These are phyloP conservation scores for Globisporangium lucens DNA, from an alignment of 352 stramenopile species.

Conservation along the genomic window DNA sequence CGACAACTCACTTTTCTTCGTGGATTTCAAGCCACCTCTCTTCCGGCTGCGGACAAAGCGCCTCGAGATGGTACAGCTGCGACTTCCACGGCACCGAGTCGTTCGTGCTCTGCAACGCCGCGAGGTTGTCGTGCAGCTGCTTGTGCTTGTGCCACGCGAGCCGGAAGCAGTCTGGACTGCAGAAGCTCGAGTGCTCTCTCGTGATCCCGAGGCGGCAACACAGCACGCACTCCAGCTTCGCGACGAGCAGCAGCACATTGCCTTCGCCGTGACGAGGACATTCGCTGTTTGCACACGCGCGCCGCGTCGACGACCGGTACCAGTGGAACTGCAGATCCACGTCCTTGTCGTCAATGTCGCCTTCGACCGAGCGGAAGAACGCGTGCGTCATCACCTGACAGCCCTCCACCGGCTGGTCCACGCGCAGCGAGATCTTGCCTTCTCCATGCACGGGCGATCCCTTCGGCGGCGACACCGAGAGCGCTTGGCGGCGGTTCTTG, in stretches of 20 bases:
- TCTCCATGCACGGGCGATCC: slow-evolving; percentile 61
- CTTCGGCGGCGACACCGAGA: slow-evolving; percentile 39
- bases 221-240: slow-evolving; percentile 69
- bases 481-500: slow-evolving; percentile 14
- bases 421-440: slow-evolving; percentile 68
- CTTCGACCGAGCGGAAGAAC: slow-evolving; percentile 70
- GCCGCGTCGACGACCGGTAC: slow-evolving; percentile 54
- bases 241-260: slow-evolving; percentile 68
- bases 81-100: slow-evolving; percentile 48
- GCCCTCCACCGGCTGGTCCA: slow-evolving; percentile 69
- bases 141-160: slow-evolving; percentile 67
- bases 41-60: slow-evolving; percentile 45
- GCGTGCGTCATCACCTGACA: slow-evolving; percentile 72
- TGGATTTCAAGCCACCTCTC: slow-evolving; percentile 66
- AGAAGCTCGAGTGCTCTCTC: slow-evolving; percentile 68
- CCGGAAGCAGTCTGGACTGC: slow-evolving; percentile 62
- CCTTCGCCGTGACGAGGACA: slow-evolving; percentile 52
- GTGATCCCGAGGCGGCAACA: slow-evolving; percentile 65
- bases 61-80: slow-evolving; percentile 56
- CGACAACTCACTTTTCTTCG: slow-evolving; percentile 48
- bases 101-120: slow-evolving; percentile 21
- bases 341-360: slow-evolving; percentile 69
- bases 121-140: slow-evolving; percentile 45
- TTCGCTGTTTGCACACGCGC: slow-evolving; percentile 58
- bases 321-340: slow-evolving; percentile 70